Evolutionary conservation across 768 basidiomycete genomes (phyloP).

Genomic region (Tephrocybe sp.): DNA sequence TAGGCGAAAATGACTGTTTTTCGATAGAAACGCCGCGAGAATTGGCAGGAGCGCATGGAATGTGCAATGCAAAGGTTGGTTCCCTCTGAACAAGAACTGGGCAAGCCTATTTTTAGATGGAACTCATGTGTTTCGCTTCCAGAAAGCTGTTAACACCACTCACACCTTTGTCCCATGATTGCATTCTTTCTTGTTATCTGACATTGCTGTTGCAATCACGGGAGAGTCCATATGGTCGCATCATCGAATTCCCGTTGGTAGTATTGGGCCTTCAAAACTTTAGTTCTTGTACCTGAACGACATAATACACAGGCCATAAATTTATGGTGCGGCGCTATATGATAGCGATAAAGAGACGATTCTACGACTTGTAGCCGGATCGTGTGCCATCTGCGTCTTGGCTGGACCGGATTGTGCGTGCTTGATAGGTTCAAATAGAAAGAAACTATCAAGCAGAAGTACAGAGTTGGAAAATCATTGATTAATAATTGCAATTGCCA

Average conservation of each 20-base stretch:
- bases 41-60: slow-evolving; percentile 13
- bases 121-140: slow-evolving; percentile 3
- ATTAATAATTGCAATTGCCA: too few relatives aligned
- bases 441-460: too few relatives aligned
- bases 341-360: too few relatives aligned
- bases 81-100: background rate
- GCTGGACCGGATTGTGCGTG: too few relatives aligned
- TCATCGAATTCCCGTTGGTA: background rate
- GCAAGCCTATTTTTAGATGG: background rate
- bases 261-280: background rate
- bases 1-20: background rate
- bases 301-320: too few relatives aligned
- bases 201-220: background rate
- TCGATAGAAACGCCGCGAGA: slow-evolving; percentile 3
- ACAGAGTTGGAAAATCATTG: too few relatives aligned
- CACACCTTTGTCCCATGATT: slow-evolving; percentile 1
- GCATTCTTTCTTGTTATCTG: background rate
- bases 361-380: too few relatives aligned
- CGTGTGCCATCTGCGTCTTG: too few relatives aligned
- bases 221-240: background rate
- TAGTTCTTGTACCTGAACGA: too few relatives aligned
- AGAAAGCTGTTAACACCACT: background rate
- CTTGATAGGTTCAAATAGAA: too few relatives aligned
- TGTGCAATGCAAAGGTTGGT: background rate
- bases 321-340: too few relatives aligned